Evolutionary conservation across 2,329 filamentous ascomycete species (phyloP).

Genomic region (Aspergillus calidoustus): DNA sequence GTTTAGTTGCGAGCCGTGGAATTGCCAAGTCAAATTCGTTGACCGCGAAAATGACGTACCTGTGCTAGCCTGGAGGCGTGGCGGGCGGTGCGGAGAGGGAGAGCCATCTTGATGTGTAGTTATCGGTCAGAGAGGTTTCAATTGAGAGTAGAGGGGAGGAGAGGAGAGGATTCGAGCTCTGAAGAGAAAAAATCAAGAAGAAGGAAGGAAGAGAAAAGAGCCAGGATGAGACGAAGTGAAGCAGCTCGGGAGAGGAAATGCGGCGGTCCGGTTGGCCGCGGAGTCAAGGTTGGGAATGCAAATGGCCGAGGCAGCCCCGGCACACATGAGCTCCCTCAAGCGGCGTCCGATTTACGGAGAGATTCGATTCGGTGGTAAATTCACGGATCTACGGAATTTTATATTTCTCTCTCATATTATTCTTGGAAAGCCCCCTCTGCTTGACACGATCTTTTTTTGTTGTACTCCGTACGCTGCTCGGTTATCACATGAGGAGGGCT

Average conservation of each 20-base stretch:
- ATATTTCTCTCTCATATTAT: not conserved
- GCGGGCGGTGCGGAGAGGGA: conserved; percentile 42
- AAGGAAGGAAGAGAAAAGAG: conserved; percentile 4
- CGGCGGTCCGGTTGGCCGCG: conserved; percentile 22
- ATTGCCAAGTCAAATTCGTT: not conserved
- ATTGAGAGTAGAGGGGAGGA: not conserved
- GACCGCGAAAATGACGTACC: conserved; percentile 28
- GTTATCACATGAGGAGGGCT: conserved; percentile 14
- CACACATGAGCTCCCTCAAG: not conserved
- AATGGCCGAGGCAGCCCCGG: conserved; percentile 13
- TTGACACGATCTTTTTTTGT: not conserved
- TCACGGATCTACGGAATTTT: not conserved
- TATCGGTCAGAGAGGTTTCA: not conserved
- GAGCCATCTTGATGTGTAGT: conserved; percentile 25
- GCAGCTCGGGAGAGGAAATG: not conserved
- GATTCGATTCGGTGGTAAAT: not conserved
- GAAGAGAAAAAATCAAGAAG: conserved; percentile 14
- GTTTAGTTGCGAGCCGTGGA: not conserved
- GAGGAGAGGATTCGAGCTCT: not conserved
- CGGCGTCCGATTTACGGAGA: not conserved
- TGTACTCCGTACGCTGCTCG: not conserved
- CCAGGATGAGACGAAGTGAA: conserved; percentile 2
- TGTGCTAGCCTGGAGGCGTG: conserved; percentile 44
- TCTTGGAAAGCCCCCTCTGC: not conserved
- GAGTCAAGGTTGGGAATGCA: not conserved